phyloP scores from a whole-genome alignment of 805 yeast species.

The Grigorovia yakushimaensis region DNA sequence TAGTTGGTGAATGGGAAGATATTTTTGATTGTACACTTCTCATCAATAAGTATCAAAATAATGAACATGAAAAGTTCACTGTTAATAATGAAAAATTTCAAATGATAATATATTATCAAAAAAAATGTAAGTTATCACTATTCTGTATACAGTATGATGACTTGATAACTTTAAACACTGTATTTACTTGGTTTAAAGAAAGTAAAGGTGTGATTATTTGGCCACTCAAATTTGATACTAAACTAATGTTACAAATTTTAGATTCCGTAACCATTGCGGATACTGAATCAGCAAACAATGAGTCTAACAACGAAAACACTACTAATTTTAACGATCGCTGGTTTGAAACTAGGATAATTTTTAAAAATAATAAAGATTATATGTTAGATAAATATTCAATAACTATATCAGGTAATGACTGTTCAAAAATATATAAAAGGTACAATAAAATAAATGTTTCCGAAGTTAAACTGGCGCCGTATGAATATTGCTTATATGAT shows the following conservation, averaged over 20 bases:
- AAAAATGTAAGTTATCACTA: background rate
- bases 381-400: slow-evolving; percentile 8
- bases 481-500: background rate
- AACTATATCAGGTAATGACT: slow-evolving; percentile 21
- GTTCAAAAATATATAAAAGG: slow-evolving; percentile 11
- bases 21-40: background rate
- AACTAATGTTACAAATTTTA: slow-evolving; percentile 17
- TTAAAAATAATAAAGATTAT: slow-evolving; percentile 3
- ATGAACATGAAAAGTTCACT: background rate
- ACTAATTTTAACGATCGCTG: slow-evolving; percentile 6
- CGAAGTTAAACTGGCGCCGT: background rate
- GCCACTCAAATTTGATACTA: slow-evolving; percentile 17
- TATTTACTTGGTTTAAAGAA: slow-evolving; percentile 22
- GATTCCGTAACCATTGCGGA: slow-evolving; percentile 11
- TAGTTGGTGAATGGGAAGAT: slow-evolving; percentile 6
- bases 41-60: background rate
- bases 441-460: background rate
- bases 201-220: slow-evolving; percentile 19
- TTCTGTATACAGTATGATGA: background rate
- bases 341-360: slow-evolving; percentile 23
- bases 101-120: background rate
- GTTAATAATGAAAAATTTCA: background rate
- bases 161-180: background rate
- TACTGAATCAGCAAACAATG: background rate
- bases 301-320: background rate